phyloP scores from a whole-genome alignment of 2,329 filamentous ascomycete genomes.

The Xylaria sp. region DNA sequence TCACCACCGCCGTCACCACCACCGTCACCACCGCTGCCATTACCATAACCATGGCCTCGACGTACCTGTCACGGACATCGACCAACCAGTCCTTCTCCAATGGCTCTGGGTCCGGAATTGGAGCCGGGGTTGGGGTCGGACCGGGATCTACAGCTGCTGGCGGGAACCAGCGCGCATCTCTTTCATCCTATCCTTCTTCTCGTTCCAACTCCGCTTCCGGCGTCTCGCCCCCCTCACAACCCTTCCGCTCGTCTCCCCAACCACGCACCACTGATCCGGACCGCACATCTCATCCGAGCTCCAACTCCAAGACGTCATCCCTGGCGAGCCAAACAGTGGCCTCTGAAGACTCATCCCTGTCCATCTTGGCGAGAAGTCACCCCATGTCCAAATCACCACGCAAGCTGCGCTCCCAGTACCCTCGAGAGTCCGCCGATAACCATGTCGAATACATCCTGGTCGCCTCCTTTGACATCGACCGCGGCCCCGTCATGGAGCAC shows the following conservation, averaged over 20 bases:
- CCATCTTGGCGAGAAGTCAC: conserved; percentile 62
- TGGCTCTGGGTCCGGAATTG: conserved; percentile 28
- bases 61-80: conserved; percentile 57
- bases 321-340: conserved; percentile 59
- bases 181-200: conserved; percentile 71
- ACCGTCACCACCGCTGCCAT: too few relatives aligned
- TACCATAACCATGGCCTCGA: conserved; percentile 41
- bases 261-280: conserved; percentile 63
- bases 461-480: conserved; percentile 96
- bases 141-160: background rate
- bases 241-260: conserved; percentile 64
- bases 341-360: conserved; percentile 70
- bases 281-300: conserved; percentile 68
- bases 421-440: conserved; percentile 78
- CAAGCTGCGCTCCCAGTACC: conserved; percentile 79
- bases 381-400: conserved; percentile 62
- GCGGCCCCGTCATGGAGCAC: conserved; percentile 97
- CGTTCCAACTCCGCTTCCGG: conserved; percentile 62
- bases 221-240: conserved; percentile 65
- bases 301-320: conserved; percentile 69
- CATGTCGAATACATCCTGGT: conserved; percentile 99
- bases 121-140: background rate
- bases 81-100: conserved; percentile 52
- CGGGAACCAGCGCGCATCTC: conserved; percentile 63
- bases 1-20: too few relatives aligned